Percentiles rank a stretch among this genome's conserved stretches.
Conservation (phyloP, 306 rosid species). For the Sicyos edulis region DNA sequence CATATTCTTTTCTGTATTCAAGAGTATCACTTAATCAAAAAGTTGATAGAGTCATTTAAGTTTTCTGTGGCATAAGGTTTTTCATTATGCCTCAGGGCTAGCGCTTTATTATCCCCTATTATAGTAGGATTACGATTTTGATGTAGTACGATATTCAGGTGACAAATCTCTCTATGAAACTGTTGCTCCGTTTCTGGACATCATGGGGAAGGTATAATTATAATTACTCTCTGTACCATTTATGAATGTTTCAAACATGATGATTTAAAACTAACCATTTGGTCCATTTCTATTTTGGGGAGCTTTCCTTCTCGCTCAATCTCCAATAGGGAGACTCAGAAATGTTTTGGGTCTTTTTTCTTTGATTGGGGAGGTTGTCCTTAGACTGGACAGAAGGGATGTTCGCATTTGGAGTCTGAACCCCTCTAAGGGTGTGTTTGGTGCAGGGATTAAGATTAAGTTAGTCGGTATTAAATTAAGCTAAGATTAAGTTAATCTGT, state of each 20-base stretch:
- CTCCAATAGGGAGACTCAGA: too few relatives aligned
- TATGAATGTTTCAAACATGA: background rate
- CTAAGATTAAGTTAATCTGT: too few relatives aligned
- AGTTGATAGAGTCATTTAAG: conserved; percentile 11
- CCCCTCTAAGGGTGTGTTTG: too few relatives aligned
- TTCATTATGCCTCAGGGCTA: conserved; percentile 18
- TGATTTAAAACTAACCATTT: background rate
- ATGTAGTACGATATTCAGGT: conserved; percentile 49
- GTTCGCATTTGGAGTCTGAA: too few relatives aligned
- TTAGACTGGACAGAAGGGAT: too few relatives aligned
- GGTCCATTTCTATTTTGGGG: background rate
- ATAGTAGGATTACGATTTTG: conserved; percentile 25
- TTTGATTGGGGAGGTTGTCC: too few relatives aligned
- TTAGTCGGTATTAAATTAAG: too few relatives aligned
- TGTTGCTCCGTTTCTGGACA: conserved; percentile 59
- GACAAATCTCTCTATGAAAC: conserved; percentile 68
- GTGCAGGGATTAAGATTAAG: too few relatives aligned
- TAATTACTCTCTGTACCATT: conserved; percentile 7
- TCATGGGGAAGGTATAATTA: conserved; percentile 83
- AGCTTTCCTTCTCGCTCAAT: too few relatives aligned
- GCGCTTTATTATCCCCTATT: conserved; percentile 12
- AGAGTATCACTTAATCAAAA: background rate
- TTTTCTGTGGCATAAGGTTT: background rate
- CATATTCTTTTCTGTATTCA: background rate
- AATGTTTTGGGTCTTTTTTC: too few relatives aligned